phyloP scores from a whole-genome alignment of 225 moss, liverwort and hornwort species.

The Antitrichia curtipendula region DNA sequence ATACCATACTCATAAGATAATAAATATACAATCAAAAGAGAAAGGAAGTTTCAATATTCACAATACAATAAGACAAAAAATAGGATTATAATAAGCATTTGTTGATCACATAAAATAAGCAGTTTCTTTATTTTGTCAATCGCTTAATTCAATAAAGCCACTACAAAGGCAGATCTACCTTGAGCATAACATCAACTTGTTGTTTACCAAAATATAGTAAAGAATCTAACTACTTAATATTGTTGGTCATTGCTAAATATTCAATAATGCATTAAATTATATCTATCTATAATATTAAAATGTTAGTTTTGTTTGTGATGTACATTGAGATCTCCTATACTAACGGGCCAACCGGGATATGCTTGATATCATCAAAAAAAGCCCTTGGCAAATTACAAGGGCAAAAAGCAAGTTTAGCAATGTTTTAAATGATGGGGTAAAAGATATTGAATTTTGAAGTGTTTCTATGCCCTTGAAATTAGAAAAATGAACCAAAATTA shows the following conservation, averaged over 20 bases:
- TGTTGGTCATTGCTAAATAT: fast-evolving
- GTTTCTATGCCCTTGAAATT: fast-evolving
- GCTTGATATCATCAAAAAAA: fast-evolving
- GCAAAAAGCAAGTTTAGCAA: fast-evolving
- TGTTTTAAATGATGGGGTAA: too few species aligned
- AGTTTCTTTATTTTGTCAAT: too few species aligned
- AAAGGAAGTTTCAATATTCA: too few species aligned
- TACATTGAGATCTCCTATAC: fast-evolving
- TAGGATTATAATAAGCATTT: too few species aligned
- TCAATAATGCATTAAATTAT: neutral
- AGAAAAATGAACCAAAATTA: neutral
- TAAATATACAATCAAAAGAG: too few species aligned
- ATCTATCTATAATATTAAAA: neutral
- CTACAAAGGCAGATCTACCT: too few species aligned
- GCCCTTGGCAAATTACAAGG: neutral
- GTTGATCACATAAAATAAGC: too few species aligned
- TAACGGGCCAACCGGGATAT: fast-evolving
- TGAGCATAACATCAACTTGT: too few species aligned
- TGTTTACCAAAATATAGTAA: too few species aligned
- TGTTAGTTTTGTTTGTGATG: neutral
- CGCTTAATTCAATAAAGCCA: too few species aligned
- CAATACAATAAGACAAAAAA: too few species aligned
- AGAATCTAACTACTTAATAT: neutral
- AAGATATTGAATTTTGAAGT: neutral
- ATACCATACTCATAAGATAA: too few species aligned